A percentile compares a stretch with the other conserved stretches of the same genome.
These are phyloP conservation scores for Xylaria intraflava DNA, from an alignment of 495 filamentous ascomycete genomes.

Conservation along the genomic window DNA sequence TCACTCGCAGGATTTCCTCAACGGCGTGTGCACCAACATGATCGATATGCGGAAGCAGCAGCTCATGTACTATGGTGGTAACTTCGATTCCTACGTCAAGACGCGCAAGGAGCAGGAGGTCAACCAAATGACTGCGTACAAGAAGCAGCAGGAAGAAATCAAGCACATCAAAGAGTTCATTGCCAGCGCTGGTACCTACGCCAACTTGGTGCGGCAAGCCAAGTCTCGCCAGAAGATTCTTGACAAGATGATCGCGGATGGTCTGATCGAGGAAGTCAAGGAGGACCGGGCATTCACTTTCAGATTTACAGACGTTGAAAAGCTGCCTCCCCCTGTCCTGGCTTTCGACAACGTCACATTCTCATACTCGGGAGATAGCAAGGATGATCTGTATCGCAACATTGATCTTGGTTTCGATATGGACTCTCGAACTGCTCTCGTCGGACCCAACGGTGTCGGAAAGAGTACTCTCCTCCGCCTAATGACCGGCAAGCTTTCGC, in stretches of 20 bases:
- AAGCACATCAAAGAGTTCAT: constrained; percentile 99
- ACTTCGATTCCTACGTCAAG: constrained; percentile 98
- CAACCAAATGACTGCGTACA: constrained; percentile 98
- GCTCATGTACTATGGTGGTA: constrained; percentile 98
- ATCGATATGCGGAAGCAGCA: constrained; percentile 90
- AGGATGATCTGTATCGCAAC: constrained; percentile 92
- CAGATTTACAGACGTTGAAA: constrained; percentile 97
- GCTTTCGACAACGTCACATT: constrained; percentile 97
- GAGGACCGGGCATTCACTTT: constrained; percentile 91
- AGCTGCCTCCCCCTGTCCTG: constrained; percentile 91
- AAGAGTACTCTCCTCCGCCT: constrained; percentile 97
- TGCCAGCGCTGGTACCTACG: constrained; percentile 97
- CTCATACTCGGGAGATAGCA: constrained; percentile 84
- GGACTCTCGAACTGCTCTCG: constrained; percentile 94
- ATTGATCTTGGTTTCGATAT: constrained; percentile 98
- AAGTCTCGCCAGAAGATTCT: constrained; percentile 99
- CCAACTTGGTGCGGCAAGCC: constrained; percentile 96
- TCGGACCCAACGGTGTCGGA: constrained; percentile 98
- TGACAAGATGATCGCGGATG: constrained; percentile 99
- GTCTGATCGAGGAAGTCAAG: constrained; percentile 87
- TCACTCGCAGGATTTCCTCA: constrained; percentile 97
- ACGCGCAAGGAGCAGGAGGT: constrained; percentile 88
- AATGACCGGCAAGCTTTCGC: constrained; percentile 93
- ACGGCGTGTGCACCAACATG: constrained; percentile 98
- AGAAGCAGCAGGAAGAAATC: constrained; percentile 99